These are phyloP conservation scores for Populus tomentosa DNA, from an alignment of 441 rosid genomes.

Conservation along the genomic window DNA sequence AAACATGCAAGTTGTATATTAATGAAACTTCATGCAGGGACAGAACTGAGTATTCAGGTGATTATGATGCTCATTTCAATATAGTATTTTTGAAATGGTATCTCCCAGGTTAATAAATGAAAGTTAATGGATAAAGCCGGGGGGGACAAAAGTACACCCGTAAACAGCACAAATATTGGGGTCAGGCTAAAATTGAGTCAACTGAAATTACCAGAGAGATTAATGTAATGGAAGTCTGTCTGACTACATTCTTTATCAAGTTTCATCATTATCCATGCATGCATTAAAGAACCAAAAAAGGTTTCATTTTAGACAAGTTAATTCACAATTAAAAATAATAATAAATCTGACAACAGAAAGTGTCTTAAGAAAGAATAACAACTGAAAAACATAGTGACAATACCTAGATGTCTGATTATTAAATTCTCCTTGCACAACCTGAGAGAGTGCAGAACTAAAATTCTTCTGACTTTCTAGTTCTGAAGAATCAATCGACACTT, in stretches of 20 bases:
- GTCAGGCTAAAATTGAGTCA: neutral
- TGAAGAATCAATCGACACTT: conserved; percentile 51
- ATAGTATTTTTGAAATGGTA: neutral
- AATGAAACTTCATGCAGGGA: neutral
- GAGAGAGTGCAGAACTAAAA: conserved; percentile 47
- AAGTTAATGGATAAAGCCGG: neutral
- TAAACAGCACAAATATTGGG: neutral
- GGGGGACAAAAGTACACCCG: neutral
- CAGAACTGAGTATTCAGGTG: neutral
- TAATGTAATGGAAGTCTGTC: neutral
- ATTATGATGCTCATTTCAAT: neutral
- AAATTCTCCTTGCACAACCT: conserved; percentile 62
- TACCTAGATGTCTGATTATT: conserved; percentile 67
- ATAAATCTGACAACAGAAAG: neutral
- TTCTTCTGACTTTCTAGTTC: conserved; percentile 66
- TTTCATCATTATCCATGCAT: neutral
- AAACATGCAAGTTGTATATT: neutral
- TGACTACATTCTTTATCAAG: neutral
- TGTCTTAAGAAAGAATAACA: conserved; percentile 11
- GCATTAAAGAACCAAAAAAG: neutral
- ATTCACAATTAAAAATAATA: conserved; percentile 1
- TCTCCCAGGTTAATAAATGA: neutral
- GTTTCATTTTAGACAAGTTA: conserved; percentile 1
- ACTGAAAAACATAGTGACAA: conserved; percentile 13
- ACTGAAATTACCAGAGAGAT: neutral